These are phyloP conservation scores for Xerocomus spinulosus DNA, from an alignment of 768 basidiomycete genomes.

Conservation along the genomic window DNA sequence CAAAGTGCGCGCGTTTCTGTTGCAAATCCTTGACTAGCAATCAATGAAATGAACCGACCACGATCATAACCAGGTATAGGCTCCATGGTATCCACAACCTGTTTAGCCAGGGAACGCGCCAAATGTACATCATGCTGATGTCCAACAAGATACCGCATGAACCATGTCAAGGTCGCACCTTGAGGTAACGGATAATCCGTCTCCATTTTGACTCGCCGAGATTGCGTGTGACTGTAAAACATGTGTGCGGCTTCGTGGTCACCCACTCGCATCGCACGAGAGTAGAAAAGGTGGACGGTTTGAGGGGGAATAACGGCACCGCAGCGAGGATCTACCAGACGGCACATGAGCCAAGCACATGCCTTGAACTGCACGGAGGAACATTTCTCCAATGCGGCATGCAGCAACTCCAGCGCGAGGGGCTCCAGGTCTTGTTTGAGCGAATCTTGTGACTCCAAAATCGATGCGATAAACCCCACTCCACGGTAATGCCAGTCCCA, in stretches of 20 bases:
- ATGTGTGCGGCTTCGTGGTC: conserved; percentile 35
- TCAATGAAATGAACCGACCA: conserved; percentile 44
- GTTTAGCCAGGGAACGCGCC: conserved; percentile 45
- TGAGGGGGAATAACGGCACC: conserved; percentile 38
- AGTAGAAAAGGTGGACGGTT: conserved; percentile 47
- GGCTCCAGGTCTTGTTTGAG: conserved; percentile 25
- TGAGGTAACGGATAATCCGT: conserved; percentile 49
- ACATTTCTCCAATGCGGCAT: conserved; percentile 38
- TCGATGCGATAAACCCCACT: conserved; percentile 33
- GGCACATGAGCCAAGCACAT: conserved; percentile 40
- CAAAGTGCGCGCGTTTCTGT: conserved; percentile 50
- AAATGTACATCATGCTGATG: conserved; percentile 40
- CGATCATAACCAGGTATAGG: conserved; percentile 42
- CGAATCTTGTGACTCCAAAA: conserved; percentile 22
- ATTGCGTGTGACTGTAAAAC: conserved; percentile 47
- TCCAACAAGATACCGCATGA: conserved; percentile 44
- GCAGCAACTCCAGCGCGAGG: conserved; percentile 42
- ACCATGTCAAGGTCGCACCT: conserved; percentile 43
- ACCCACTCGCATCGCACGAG: conserved; percentile 29
- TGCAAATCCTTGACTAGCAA: conserved; percentile 46
- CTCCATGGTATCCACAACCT: conserved; percentile 41
- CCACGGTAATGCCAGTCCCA: conserved; percentile 52
- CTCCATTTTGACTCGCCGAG: conserved; percentile 24
- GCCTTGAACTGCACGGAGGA: conserved; percentile 33
- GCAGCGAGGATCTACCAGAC: conserved; percentile 28